phyloP scores from a whole-genome alignment of 2,329 filamentous ascomycete species.

The Penicillium brevicompactum region DNA sequence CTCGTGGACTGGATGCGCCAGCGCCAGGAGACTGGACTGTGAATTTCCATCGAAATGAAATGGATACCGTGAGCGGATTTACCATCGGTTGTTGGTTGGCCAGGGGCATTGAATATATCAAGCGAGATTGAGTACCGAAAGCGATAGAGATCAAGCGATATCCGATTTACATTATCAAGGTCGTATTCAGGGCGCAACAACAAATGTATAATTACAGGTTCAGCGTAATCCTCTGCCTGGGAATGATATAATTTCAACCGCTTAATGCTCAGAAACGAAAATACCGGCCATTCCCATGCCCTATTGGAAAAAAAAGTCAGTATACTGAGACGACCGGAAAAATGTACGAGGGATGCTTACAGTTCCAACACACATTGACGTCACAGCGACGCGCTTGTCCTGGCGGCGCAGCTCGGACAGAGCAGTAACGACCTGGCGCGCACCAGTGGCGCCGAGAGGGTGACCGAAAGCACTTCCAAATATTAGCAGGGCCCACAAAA shows the following conservation, averaged over 20 bases:
- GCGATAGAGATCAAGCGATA: not conserved
- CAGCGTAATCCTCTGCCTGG: not conserved
- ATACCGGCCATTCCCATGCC: conserved; percentile 81
- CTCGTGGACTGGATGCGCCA: conserved; percentile 45
- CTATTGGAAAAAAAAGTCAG: conserved; percentile 20
- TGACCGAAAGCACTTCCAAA: conserved; percentile 74
- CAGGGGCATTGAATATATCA: conserved; percentile 25
- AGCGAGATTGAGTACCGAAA: not conserved
- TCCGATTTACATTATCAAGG: not conserved
- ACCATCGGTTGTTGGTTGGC: conserved; percentile 48
- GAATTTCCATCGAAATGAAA: conserved; percentile 33
- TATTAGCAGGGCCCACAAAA: conserved; percentile 10
- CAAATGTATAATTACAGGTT: conserved; percentile 7
- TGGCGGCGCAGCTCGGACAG: conserved; percentile 82
- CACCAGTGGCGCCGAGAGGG: conserved; percentile 86
- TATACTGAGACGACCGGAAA: not conserved
- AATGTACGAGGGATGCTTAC: conserved; percentile 53
- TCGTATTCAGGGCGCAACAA: not conserved
- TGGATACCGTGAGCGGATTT: conserved; percentile 25
- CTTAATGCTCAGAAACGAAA: conserved; percentile 80
- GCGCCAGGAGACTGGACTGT: conserved; percentile 50
- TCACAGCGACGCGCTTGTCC: conserved; percentile 78
- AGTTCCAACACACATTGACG: conserved; percentile 92
- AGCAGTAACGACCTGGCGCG: conserved; percentile 84
- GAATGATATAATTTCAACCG: not conserved